phyloP scores from a whole-genome alignment of 495 filamentous ascomycete genomes.

The Achaetomiella virescens region DNA sequence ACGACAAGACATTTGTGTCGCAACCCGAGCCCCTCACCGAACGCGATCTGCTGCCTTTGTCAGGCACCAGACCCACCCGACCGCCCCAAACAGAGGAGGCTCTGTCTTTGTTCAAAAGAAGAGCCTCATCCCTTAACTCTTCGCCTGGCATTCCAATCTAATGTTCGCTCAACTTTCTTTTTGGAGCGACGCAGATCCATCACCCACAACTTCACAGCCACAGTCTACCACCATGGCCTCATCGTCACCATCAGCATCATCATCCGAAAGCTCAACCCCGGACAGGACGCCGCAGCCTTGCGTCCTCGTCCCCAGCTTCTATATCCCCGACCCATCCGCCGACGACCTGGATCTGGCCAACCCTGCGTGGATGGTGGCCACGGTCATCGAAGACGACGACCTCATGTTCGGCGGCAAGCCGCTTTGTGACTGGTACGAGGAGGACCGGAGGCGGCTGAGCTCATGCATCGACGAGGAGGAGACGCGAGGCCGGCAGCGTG shows the following conservation, averaged over 20 bases:
- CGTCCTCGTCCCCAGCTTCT: constrained; percentile 29
- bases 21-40: not conserved
- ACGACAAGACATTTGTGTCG: constrained; percentile 7
- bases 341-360: constrained; percentile 32
- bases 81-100: not conserved
- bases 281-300: constrained; percentile 26
- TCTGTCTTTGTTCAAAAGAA: not conserved
- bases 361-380: constrained; percentile 45
- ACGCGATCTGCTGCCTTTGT: not conserved
- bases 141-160: no score
- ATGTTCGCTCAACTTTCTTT: no score
- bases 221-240: not conserved
- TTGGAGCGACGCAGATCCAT: no score
- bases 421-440: constrained; percentile 50
- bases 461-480: constrained; percentile 36
- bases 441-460: constrained; percentile 39
- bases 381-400: constrained; percentile 51
- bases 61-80: not conserved
- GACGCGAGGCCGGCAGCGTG: constrained; percentile 38
- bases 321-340: constrained; percentile 31
- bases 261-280: constrained; percentile 22
- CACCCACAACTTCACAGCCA: no score
- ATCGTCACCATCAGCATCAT: constrained; percentile 16
- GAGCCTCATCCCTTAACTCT: not conserved
- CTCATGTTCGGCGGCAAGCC: constrained; percentile 53